Evolutionary conservation across 345 rosid genomes (phyloP).

Genomic region (Cardamine occulta): DNA sequence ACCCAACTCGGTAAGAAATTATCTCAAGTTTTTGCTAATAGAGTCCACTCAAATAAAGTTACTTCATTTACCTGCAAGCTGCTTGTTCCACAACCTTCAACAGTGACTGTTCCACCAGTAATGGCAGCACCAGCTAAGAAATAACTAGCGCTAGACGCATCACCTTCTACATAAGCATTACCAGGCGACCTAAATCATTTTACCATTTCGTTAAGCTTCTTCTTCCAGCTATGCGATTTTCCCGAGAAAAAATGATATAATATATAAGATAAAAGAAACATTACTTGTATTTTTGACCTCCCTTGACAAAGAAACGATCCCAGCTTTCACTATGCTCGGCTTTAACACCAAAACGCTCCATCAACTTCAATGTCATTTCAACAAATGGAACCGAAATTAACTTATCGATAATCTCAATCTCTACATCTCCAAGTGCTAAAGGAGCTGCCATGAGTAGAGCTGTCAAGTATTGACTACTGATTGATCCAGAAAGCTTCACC

Average conservation of each 20-base stretch:
- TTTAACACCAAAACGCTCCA: slow-evolving; percentile 86
- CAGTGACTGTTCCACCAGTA: slow-evolving; percentile 91
- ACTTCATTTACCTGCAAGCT: slow-evolving; percentile 72
- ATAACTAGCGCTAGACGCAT: slow-evolving; percentile 99
- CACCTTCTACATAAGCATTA: slow-evolving; percentile 90
- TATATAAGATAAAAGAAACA: no score
- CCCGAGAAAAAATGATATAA: neutral
- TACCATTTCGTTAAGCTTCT: slow-evolving; percentile 18
- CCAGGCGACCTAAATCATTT: slow-evolving; percentile 76
- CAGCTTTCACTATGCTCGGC: slow-evolving; percentile 75
- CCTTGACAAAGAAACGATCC: slow-evolving; percentile 81
- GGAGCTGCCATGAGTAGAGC: slow-evolving; percentile 98
- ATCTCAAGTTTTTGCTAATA: neutral
- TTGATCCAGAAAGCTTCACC: slow-evolving; percentile 94
- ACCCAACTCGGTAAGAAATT: neutral
- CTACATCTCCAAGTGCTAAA: slow-evolving; percentile 87
- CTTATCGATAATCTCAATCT: slow-evolving; percentile 87
- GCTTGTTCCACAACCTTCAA: slow-evolving; percentile 94
- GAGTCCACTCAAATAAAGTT: neutral
- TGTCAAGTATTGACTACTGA: slow-evolving; percentile 96
- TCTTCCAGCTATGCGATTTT: no score
- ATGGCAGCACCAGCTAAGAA: slow-evolving; percentile 96
- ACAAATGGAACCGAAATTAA: slow-evolving; percentile 90
- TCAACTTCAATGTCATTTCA: slow-evolving; percentile 94
- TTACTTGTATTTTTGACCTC: slow-evolving; percentile 92